Evolutionary conservation across 129 eudicot genomes (phyloP), one percentile per base, ranked within the genome.

Genomic region (Ambrosia artemisiifolia): DNA sequence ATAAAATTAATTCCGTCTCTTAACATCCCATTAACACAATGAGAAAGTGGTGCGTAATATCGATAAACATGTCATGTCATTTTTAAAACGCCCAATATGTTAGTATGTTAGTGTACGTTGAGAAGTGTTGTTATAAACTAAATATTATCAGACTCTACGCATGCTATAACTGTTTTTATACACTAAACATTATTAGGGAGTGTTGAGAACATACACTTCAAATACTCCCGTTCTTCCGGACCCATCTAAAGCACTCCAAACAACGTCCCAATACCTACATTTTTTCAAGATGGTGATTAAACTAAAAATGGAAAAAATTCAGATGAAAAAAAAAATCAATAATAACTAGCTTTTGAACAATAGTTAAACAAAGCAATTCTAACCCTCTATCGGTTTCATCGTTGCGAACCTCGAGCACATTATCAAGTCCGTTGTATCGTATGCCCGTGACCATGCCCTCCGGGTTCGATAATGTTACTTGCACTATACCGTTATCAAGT

Each of bases 181-280:
- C 0, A 6, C 7, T 48, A 11, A 3, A 4, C 1, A n/a, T 20
- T 56, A 56, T 56, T 0, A 20, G 63, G 11, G 51, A 56, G 57
- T 57, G 19, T 67, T 1, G 35, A 56, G 65, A 61, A 73, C 54
- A 20, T 85, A 90, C 98, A 69, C 81, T 83, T 94, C 95, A 69
- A 85, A 94, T 77, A 83, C 49, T 68, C 98, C 95, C 10, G 90
- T 82, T 53, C 56, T 87, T 30, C 82, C 93, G 38, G 86, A 72
- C 53, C 91, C 87, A 74, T 87, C 97, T 49, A 79, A 77, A 47
- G 89, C 83, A 77, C 73, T 85, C 98, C 98, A 94, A 63, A 94
- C 98, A 40, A 94, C 76, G 59, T 94, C 96, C 98, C 96, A 94
- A 54, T 94, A 94, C 79, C 98, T 94, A 70, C 20, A 32, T 72